A percentile compares a stretch with the other conserved stretches of the same genome.
Conservation (phyloP, 164 flowering plant species). For the Taxillus chinensis region DNA sequence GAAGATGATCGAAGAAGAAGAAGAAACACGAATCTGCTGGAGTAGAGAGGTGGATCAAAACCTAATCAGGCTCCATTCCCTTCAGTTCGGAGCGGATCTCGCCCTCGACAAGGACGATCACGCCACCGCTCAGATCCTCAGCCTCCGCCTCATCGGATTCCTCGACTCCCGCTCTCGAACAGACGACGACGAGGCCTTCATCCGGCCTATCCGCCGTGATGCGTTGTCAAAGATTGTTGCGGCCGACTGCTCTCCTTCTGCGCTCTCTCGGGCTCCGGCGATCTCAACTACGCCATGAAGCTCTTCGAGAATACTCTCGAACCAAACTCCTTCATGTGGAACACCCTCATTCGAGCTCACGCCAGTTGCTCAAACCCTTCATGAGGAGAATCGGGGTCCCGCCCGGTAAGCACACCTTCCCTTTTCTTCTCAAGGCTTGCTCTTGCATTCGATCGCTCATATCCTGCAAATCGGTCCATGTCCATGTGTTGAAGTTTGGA, state of each 20-base stretch:
- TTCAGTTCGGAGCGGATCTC: slow-evolving; percentile 61
- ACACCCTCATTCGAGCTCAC: slow-evolving; percentile 50
- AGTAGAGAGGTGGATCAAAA: slow-evolving; percentile 61
- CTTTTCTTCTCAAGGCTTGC: slow-evolving; percentile 61
- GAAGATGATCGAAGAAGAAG: slow-evolving; percentile 8
- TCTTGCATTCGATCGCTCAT: slow-evolving; percentile 15
- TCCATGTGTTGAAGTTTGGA: slow-evolving; percentile 42
- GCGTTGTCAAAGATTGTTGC: slow-evolving; percentile 38
- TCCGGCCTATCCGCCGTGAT: slow-evolving; percentile 55
- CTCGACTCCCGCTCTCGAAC: slow-evolving; percentile 58
- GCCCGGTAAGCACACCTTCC: slow-evolving; percentile 59
- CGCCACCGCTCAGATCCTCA: slow-evolving; percentile 53
- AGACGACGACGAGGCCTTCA: slow-evolving; percentile 46
- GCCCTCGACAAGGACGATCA: slow-evolving; percentile 61
- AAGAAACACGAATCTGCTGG: slow-evolving; percentile 31
- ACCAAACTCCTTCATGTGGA: slow-evolving; percentile 65
- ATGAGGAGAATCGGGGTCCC: slow-evolving; percentile 33
- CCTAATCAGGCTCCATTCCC: slow-evolving; percentile 79
- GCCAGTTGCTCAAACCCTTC: slow-evolving; percentile 30
- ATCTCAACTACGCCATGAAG: slow-evolving; percentile 34
- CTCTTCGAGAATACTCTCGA: slow-evolving; percentile 26
- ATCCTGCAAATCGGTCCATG: slow-evolving; percentile 34
- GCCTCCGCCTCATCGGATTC: slow-evolving; percentile 79
- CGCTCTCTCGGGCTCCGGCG: slow-evolving; percentile 40
- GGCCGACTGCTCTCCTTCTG: slow-evolving; percentile 47